Evolutionary conservation across 2,329 filamentous ascomycete genomes (phyloP).

Genomic region (Penicillium thymicola): DNA sequence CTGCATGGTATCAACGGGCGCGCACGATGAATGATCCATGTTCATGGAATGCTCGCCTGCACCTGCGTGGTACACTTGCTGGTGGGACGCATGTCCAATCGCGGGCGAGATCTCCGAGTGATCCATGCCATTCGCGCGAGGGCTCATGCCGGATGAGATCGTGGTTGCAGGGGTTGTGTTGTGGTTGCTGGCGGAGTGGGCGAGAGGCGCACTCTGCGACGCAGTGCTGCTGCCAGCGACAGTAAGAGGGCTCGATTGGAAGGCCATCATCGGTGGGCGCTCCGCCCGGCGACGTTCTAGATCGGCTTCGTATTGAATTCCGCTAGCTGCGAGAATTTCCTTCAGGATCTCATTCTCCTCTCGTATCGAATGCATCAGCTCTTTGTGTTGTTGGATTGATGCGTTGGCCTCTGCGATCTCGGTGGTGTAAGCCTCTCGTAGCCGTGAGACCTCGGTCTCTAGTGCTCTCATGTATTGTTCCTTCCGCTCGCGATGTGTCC

Average conservation of each 20-base stretch:
- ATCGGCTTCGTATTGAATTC: conserved; percentile 55
- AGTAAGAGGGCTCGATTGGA: conserved; percentile 42
- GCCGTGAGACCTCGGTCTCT: conserved; percentile 82
- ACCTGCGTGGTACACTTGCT: conserved; percentile 21
- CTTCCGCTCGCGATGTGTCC: conserved; percentile 94
- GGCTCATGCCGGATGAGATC: conserved; percentile 32
- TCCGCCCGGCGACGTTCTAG: conserved; percentile 39
- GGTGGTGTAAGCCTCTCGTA: conserved; percentile 73
- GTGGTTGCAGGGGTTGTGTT: conserved; percentile 36
- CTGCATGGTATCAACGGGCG: conserved; percentile 7
- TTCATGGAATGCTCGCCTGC: conserved; percentile 25
- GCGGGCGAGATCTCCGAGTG: conserved; percentile 29
- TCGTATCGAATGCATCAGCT: conserved; percentile 66
- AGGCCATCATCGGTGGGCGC: conserved; percentile 18
- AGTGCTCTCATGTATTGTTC: conserved; percentile 93
- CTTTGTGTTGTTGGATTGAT: conserved; percentile 62
- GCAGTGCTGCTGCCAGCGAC: conserved; percentile 39
- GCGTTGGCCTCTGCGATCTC: conserved; percentile 56
- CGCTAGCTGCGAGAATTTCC: conserved; percentile 57
- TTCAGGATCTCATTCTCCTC: conserved; percentile 78
- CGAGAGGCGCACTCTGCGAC: conserved; percentile 29
- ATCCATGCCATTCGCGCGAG: conserved; percentile 26
- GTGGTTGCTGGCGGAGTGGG: conserved; percentile 23
- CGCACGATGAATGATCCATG: conserved; percentile 24
- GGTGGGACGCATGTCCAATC: conserved; percentile 24